Percentiles rank a stretch among this genome's conserved stretches.
phyloP scores from a whole-genome alignment of 2,329 filamentous ascomycete genomes.

The Pseudogymnoascus sp. region DNA sequence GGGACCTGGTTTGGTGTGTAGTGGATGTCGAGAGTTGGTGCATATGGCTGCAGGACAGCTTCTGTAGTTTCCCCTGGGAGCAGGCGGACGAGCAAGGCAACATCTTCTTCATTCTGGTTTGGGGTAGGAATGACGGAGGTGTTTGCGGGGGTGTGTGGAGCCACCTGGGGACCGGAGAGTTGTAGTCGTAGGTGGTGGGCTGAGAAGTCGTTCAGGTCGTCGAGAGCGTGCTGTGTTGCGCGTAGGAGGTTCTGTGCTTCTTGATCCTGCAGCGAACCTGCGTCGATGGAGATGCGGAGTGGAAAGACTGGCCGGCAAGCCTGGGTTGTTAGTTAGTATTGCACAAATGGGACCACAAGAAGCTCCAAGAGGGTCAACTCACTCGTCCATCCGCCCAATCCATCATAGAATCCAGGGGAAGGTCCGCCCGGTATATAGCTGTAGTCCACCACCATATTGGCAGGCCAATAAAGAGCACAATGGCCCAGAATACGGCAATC shows the following conservation, averaged over 20 bases:
- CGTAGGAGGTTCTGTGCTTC: slow-evolving; percentile 68
- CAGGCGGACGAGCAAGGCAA: slow-evolving; percentile 64
- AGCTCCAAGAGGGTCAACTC: slow-evolving; percentile 17
- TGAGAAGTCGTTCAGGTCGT: slow-evolving; percentile 78
- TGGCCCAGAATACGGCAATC: slow-evolving; percentile 81
- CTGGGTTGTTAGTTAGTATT: slow-evolving; percentile 37
- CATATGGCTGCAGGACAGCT: slow-evolving; percentile 59
- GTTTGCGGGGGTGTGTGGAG: slow-evolving; percentile 26
- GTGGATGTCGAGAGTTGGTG: slow-evolving; percentile 64
- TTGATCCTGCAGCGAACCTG: slow-evolving; percentile 52
- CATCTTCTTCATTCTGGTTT: slow-evolving; percentile 34
- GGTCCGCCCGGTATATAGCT: slow-evolving; percentile 74
- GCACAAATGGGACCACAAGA: background rate
- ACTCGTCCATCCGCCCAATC: slow-evolving; percentile 89
- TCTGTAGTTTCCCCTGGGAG: slow-evolving; percentile 51
- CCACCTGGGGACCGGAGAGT: slow-evolving; percentile 31
- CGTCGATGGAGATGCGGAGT: slow-evolving; percentile 69
- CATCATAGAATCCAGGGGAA: slow-evolving; percentile 80
- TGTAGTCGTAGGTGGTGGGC: slow-evolving; percentile 73
- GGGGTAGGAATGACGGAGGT: slow-evolving; percentile 11
- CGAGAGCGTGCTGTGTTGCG: slow-evolving; percentile 76
- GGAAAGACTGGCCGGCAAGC: slow-evolving; percentile 84
- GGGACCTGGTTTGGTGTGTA: slow-evolving; percentile 64
- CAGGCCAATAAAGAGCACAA: slow-evolving; percentile 74
- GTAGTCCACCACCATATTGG: slow-evolving; percentile 97